These are phyloP conservation scores for Simplicillium aogashimaense DNA, from an alignment of 2,329 filamentous ascomycete species.

Conservation along the genomic window DNA sequence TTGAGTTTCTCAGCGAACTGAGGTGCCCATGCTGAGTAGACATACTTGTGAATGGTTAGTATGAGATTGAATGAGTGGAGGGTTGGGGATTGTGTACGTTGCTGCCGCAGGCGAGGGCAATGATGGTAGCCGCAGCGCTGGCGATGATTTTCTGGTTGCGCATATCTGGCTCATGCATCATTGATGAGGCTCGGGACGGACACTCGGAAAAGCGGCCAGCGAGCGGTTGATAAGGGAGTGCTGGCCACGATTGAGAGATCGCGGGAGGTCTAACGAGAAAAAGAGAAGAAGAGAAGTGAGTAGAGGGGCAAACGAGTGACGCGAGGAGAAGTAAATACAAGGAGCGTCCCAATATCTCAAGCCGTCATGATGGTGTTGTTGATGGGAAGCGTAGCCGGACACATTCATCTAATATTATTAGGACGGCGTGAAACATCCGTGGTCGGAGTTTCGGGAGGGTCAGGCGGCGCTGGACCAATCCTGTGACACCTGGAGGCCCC, in stretches of 20 bases:
- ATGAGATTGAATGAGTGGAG: slow-evolving; percentile 1
- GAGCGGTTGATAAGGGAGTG: too few species aligned
- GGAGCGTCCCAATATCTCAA: too few species aligned
- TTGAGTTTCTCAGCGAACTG: slow-evolving; percentile 83
- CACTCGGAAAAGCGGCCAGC: too few species aligned
- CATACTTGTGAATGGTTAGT: slow-evolving; percentile 54
- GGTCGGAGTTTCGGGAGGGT: not conserved
- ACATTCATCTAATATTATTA: not conserved
- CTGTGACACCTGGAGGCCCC: too few species aligned
- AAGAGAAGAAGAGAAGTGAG: not conserved
- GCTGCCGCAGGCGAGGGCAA: slow-evolving; percentile 83
- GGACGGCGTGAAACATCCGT: not conserved
- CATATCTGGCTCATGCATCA: slow-evolving; percentile 37
- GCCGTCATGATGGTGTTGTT: not conserved
- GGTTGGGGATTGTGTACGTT: slow-evolving; percentile 52
- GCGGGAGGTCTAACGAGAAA: not conserved
- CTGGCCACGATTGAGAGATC: not conserved
- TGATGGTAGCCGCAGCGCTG: slow-evolving; percentile 73
- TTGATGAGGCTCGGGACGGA: not conserved
- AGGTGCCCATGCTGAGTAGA: slow-evolving; percentile 95
- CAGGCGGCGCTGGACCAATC: too few species aligned
- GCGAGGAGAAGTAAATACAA: too few species aligned
- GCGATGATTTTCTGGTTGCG: slow-evolving; percentile 65
- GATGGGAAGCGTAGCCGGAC: not conserved
- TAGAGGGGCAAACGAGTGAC: not conserved